A percentile compares a stretch with the other conserved stretches of the same genome.
phyloP scores from a whole-genome alignment of 352 stramenopile species.

The Globisporangium uncinulatum region DNA sequence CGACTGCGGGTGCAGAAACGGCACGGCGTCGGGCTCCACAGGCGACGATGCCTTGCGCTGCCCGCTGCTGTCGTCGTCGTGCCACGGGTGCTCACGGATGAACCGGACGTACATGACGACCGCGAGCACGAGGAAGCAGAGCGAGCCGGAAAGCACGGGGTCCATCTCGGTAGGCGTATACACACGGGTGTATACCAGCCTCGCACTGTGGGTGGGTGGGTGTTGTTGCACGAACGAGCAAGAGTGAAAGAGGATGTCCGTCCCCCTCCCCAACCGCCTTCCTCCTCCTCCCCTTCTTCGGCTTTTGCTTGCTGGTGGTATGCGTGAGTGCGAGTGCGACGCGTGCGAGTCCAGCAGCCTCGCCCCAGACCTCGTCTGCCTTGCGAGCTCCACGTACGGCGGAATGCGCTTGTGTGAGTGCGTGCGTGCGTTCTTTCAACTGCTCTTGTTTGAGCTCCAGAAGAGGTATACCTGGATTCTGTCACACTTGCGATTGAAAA shows the following conservation, averaged over 20 bases:
- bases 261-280: background rate
- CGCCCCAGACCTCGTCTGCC: no score
- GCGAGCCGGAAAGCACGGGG: conserved; percentile 79
- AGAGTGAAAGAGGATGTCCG: background rate
- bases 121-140: conserved; percentile 82
- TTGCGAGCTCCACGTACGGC: no score
- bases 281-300: background rate
- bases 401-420: background rate
- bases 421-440: conserved; percentile 1
- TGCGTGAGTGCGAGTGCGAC: no score
- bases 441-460: background rate
- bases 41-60: conserved; percentile 62
- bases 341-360: no score
- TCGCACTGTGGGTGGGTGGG: no score
- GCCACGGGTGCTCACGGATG: conserved; percentile 65
- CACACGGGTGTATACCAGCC: no score
- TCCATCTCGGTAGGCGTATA: conserved; percentile 35
- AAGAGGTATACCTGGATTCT: no score
- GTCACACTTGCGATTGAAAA: no score
- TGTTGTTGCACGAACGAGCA: background rate
- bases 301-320: no score
- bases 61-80: conserved; percentile 30
- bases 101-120: conserved; percentile 89
- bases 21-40: conserved; percentile 58
- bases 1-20: conserved; percentile 62